Conservation (phyloP, 306 rosid species). For the Cicer yamashitae region DNA sequence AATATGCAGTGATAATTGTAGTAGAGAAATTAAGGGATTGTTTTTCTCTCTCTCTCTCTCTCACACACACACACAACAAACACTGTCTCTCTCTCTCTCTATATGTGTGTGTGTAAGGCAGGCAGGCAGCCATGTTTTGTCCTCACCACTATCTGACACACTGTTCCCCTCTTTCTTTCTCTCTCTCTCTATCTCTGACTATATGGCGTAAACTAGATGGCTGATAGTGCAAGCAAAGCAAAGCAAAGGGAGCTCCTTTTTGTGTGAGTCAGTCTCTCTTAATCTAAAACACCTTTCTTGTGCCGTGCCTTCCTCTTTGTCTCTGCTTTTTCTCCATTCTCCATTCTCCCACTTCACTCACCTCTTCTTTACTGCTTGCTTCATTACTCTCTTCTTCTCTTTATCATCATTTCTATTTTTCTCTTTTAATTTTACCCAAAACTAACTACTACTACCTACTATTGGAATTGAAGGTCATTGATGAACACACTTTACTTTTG, state of each 20-base stretch:
- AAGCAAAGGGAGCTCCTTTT: neutral
- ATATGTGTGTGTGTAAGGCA: neutral
- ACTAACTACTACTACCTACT: too few relatives aligned
- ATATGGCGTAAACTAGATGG: conserved; percentile 70
- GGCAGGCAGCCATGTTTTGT: conserved; percentile 38
- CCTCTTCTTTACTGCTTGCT: conserved; percentile 17
- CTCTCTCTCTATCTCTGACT: conserved; percentile 52
- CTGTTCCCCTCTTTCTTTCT: conserved; percentile 52
- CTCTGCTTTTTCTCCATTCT: too few relatives aligned
- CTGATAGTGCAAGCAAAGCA: conserved; percentile 78
- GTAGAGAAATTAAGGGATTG: too few relatives aligned
- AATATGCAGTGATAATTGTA: too few relatives aligned
- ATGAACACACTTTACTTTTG: too few relatives aligned
- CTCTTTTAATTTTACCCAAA: too few relatives aligned
- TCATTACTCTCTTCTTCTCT: conserved; percentile 25
- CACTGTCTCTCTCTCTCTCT: too few relatives aligned
- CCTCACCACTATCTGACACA: conserved; percentile 67
- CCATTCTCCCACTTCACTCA: neutral
- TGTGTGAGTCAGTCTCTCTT: conserved; percentile 16
- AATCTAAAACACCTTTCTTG: conserved; percentile 33
- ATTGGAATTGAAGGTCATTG: too few relatives aligned
- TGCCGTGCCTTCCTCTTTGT: conserved; percentile 45
- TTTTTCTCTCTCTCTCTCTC: too few relatives aligned
- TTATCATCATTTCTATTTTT: conserved; percentile 22
- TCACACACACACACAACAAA: too few relatives aligned